Evolutionary conservation across 345 rosid genomes (phyloP).

Genomic region (Acer saccharum): DNA sequence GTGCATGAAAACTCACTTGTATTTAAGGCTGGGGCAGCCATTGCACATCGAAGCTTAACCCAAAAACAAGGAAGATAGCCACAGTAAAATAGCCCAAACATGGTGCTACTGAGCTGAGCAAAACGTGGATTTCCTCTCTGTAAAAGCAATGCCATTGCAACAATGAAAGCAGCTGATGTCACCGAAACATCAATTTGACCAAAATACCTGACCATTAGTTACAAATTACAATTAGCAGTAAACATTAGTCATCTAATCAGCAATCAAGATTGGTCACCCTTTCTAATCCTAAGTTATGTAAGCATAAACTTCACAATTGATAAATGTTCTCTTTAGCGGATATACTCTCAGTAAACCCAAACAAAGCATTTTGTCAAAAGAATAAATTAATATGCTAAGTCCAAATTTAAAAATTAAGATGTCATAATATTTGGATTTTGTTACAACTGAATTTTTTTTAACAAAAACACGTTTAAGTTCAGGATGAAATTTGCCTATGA

Average conservation of each 20-base stretch:
- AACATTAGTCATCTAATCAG: slow-evolving; percentile 12
- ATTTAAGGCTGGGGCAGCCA: slow-evolving; percentile 80
- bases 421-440: neutral
- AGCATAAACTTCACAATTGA: neutral
- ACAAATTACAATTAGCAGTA: slow-evolving; percentile 23
- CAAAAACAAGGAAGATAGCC: slow-evolving; percentile 97
- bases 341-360: neutral
- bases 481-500: neutral
- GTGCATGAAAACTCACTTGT: slow-evolving; percentile 54
- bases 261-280: slow-evolving; percentile 2
- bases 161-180: slow-evolving; percentile 79
- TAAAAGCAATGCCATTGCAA: slow-evolving; percentile 77
- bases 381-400: neutral
- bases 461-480: neutral
- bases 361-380: neutral
- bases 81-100: slow-evolving; percentile 88
- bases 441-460: neutral
- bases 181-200: slow-evolving; percentile 83
- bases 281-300: neutral
- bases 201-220: slow-evolving; percentile 57
- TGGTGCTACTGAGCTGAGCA: slow-evolving; percentile 85
- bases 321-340: neutral
- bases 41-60: slow-evolving; percentile 88
- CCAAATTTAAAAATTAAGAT: neutral
- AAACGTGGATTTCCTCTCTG: slow-evolving; percentile 91